Evolutionary conservation across 306 rosid genomes (phyloP).

Genomic region (Potentilla sterilis): DNA sequence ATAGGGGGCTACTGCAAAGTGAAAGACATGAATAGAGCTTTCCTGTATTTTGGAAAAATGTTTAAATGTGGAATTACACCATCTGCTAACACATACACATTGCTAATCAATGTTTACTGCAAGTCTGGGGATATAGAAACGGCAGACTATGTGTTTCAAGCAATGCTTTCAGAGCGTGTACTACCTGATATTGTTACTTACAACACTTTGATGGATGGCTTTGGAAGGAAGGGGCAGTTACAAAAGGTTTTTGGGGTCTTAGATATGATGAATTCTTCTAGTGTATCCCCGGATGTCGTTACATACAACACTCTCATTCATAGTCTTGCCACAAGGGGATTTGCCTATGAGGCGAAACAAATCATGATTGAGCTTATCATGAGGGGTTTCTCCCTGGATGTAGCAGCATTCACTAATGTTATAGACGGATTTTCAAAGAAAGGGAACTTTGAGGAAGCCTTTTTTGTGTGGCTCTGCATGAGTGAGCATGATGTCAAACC

Average conservation of each 20-base stretch:
- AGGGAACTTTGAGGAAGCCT: constrained; percentile 41
- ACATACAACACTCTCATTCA: constrained; percentile 46
- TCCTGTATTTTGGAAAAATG: constrained; percentile 35
- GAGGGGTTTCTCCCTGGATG: constrained; percentile 42
- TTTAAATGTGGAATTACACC: constrained; percentile 35
- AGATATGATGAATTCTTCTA: constrained; percentile 29
- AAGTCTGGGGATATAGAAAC: constrained; percentile 29
- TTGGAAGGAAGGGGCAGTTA: constrained; percentile 35
- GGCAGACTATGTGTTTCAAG: constrained; percentile 36
- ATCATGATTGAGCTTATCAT: constrained; percentile 32
- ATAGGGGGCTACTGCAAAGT: constrained; percentile 34
- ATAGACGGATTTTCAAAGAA: constrained; percentile 36
- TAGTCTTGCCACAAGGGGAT: constrained; percentile 35
- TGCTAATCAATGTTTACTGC: constrained; percentile 30
- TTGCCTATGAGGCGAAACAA: constrained; percentile 32
- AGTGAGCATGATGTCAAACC: constrained; percentile 37
- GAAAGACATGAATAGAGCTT: constrained; percentile 22
- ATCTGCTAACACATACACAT: constrained; percentile 26
- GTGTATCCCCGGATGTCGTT: constrained; percentile 31
- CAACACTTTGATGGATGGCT: constrained; percentile 41
- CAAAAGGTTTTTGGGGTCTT: constrained; percentile 37
- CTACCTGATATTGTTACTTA: constrained; percentile 33
- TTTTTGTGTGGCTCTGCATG: constrained; percentile 40
- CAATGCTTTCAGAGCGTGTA: constrained; percentile 27
- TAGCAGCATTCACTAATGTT: constrained; percentile 31